Evolutionary conservation across 2,329 filamentous ascomycete genomes (phyloP), one percentile per base, ranked within the genome.

Genomic region (Diaporthe australafricana): DNA sequence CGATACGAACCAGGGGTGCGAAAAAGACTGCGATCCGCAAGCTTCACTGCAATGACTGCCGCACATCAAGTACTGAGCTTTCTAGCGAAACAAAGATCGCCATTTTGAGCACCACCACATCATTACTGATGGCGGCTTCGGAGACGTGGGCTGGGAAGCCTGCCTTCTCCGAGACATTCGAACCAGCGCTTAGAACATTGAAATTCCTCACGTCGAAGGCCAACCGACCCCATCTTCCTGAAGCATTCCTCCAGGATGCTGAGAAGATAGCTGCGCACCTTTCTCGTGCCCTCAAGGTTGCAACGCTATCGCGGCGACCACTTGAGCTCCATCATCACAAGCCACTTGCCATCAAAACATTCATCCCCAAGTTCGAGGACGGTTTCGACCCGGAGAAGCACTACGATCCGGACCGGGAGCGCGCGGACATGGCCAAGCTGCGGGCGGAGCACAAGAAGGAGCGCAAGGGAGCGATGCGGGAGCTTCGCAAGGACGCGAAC

Each of bases 331-430:
- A 99, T 84, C 89, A 96, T 83, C 96, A 99, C 86, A 89, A 89
- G 0, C 94, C 95, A 0, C 88, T 97, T 3, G 92, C 96, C 27
- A 97, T 98, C 85, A 95, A 96, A 82, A 91, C 91, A 9, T 92
- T 90, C 72, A 91, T 98, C 57, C 96, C 96, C 82, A 98, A 97
- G 82, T 99, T 98, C 84, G 96, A 98, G 84, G 96, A 98, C 80
- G 88, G 90, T 71, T 99, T 95, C 88, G 96, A 97, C 81, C 96
- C 96, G 3, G 91, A 93, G 85, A 96, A 95, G 84, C 96, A 98
- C 88, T 98, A 99, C 89, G 97, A 99, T 80, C 95, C 95, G 0
- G 93, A 99, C 83, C 92, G 92, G 76, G 95, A 98, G 83, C 93
- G 96, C 42, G 92, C 94, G 27, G 95, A 98, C 79, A 84, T 93